Conservation (phyloP, 352 stramenopile species). For the Globisporangium nagaii region DNA sequence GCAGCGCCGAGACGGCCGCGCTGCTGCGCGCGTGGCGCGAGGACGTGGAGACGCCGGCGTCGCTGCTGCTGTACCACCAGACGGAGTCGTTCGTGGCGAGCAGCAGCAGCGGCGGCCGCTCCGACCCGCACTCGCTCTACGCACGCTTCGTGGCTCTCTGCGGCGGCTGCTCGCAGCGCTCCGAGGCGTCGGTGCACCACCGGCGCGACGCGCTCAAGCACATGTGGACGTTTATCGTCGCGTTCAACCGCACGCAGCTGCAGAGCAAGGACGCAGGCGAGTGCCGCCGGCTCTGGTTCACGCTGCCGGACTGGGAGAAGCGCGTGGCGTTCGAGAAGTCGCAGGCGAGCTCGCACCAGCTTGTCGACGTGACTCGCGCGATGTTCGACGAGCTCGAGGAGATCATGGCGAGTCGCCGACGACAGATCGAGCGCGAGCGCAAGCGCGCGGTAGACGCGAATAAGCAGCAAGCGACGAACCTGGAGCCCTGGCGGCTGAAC, state of each 20-base stretch:
- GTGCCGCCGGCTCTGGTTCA: not conserved
- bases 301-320: not conserved
- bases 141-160: not conserved
- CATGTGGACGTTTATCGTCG: not conserved
- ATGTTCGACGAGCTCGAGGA: not conserved
- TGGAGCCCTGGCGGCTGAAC: too few relatives aligned
- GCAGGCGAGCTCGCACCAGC: not conserved
- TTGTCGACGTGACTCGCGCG: not conserved
- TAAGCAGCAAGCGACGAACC: not conserved
- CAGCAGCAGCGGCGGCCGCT: not conserved
- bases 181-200: not conserved
- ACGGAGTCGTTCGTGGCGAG: too few relatives aligned
- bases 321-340: not conserved
- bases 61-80: too few relatives aligned
- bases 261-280: not conserved
- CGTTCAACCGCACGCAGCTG: not conserved
- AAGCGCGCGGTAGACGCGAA: not conserved
- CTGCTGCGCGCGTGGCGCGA: constrained; percentile 4
- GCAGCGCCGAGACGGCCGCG: not conserved
- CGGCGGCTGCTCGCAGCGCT: not conserved
- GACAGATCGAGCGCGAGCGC: not conserved
- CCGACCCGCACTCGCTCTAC: not conserved
- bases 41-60: constrained; percentile 1
- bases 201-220: not conserved
- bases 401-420: not conserved